Percentiles rank a stretch among this genome's conserved stretches.
Evolutionary conservation across 148 eudicot species (phyloP).

Genomic region (Silene conica): DNA sequence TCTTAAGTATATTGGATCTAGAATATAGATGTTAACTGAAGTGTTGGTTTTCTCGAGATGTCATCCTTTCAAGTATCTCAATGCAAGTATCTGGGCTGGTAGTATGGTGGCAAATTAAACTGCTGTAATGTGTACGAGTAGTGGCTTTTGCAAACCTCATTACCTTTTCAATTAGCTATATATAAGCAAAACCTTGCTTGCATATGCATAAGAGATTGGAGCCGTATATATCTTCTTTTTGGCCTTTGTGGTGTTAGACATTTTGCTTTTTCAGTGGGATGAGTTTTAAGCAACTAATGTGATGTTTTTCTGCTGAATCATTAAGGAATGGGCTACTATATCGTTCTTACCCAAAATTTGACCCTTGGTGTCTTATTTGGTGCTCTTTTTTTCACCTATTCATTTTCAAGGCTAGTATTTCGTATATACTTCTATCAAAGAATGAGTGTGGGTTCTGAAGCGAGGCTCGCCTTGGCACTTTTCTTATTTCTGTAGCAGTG

Average conservation of each 20-base stretch:
- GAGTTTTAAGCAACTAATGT: neutral
- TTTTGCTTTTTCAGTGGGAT: neutral
- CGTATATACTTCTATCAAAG: neutral
- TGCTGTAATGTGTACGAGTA: neutral
- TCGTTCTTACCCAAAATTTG: too few relatives aligned
- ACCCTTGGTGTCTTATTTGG: neutral
- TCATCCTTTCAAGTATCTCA: neutral
- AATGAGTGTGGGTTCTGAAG: neutral
- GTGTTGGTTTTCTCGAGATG: neutral
- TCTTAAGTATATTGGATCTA: conserved; percentile 5
- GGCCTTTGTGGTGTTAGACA: neutral
- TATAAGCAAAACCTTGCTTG: neutral
- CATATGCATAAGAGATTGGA: neutral
- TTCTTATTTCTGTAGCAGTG: neutral
- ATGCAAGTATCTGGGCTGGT: neutral
- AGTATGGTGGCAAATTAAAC: neutral
- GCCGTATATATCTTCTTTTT: neutral
- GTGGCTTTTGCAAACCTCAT: neutral
- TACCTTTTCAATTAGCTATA: neutral
- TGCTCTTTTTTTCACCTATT: neutral
- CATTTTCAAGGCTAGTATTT: neutral
- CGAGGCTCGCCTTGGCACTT: neutral
- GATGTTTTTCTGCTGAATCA: too few relatives aligned
- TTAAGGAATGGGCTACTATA: too few relatives aligned
- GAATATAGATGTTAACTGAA: conserved; percentile 3